These are phyloP conservation scores for Beauveria sp. DNA, from an alignment of 2,329 filamentous ascomycete genomes.

Conservation along the genomic window DNA sequence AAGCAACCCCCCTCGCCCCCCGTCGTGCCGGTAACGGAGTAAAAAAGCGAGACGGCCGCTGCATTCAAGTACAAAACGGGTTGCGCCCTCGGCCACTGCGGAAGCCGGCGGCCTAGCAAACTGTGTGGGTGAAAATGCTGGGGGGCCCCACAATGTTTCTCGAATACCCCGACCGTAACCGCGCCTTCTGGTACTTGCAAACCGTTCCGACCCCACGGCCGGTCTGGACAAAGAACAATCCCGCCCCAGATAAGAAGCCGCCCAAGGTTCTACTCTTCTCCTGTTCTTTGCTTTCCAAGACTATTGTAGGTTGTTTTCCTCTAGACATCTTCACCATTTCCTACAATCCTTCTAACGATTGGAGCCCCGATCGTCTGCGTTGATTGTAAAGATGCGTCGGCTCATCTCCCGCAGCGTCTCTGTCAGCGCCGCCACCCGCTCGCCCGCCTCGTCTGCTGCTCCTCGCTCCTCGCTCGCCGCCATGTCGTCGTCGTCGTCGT, in stretches of 20 bases:
- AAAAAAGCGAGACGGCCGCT: not conserved
- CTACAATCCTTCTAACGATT: not conserved
- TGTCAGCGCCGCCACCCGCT: slow-evolving; percentile 22
- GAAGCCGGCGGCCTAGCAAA: slow-evolving; percentile 5
- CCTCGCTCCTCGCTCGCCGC: slow-evolving; percentile 19
- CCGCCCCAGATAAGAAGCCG: slow-evolving; percentile 5
- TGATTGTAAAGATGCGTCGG: slow-evolving; percentile 11
- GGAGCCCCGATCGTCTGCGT: not conserved
- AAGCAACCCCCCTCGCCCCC: too few species aligned
- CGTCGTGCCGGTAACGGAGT: slow-evolving; percentile 3
- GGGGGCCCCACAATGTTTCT: not conserved
- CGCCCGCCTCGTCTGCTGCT: slow-evolving; percentile 20
- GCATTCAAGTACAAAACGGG: not conserved
- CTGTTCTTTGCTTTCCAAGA: not conserved
- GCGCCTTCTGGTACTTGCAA: slow-evolving; percentile 8
- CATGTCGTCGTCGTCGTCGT: slow-evolving; percentile 16
- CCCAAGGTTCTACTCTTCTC: not conserved
- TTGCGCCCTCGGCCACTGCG: slow-evolving; percentile 2
- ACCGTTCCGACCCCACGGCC: not conserved
- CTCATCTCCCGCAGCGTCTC: slow-evolving; percentile 13
- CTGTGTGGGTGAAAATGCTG: slow-evolving; percentile 3
- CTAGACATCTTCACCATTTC: not conserved
- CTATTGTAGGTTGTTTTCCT: not conserved
- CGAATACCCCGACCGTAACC: slow-evolving; percentile 8
- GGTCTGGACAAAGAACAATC: not conserved